A percentile compares a stretch with the other conserved stretches of the same genome.
phyloP scores from a whole-genome alignment of 305 asterid genomes.

The Andrographis paniculata region DNA sequence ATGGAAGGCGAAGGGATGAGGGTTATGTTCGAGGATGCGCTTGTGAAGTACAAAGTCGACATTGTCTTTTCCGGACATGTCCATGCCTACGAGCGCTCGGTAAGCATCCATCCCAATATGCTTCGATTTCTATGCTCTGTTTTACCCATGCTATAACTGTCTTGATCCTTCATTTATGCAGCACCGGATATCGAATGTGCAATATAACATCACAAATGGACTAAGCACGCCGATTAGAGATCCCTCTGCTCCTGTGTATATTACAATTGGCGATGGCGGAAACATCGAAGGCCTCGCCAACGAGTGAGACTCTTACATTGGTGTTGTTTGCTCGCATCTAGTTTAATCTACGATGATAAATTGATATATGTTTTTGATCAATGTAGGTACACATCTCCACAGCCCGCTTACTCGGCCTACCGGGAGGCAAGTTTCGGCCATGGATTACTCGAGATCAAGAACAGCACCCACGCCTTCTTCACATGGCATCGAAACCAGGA shows the following conservation, averaged over 20 bases:
- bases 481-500: slow-evolving; percentile 80
- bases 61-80: slow-evolving; percentile 87
- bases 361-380: neutral
- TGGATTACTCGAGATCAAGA: slow-evolving; percentile 59
- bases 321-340: too few relatives aligned
- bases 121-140: neutral
- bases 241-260: slow-evolving; percentile 61
- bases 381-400: slow-evolving; percentile 70
- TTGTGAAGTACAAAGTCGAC: slow-evolving; percentile 72
- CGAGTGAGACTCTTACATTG: slow-evolving; percentile 27
- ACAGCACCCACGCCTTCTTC: slow-evolving; percentile 62
- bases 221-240: slow-evolving; percentile 43
- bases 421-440: slow-evolving; percentile 90
- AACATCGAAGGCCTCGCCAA: slow-evolving; percentile 61
- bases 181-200: slow-evolving; percentile 65
- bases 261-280: slow-evolving; percentile 80
- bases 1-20: slow-evolving; percentile 97
- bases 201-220: slow-evolving; percentile 53
- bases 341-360: neutral
- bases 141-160: neutral
- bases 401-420: slow-evolving; percentile 72
- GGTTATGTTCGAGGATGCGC: slow-evolving; percentile 70
- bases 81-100: slow-evolving; percentile 89
- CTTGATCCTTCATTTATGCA: slow-evolving; percentile 10
- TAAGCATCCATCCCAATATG: slow-evolving; percentile 9